Conservation (phyloP, 306 rosid species). For the Chamaecrista fasciculata region DNA sequence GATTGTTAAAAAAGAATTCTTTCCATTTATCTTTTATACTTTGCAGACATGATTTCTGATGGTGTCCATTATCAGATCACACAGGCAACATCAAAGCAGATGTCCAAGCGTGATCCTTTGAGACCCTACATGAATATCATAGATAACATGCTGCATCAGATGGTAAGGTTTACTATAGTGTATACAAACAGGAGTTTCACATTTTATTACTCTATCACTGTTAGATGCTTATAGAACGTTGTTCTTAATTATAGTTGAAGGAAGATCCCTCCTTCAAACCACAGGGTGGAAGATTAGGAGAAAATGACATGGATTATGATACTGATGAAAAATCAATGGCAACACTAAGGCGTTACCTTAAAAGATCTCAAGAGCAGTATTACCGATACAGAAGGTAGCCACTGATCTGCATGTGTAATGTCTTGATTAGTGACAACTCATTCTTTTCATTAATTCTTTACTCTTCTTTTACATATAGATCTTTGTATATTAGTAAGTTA, state of each 20-base stretch:
- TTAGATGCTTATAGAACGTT: constrained; percentile 19
- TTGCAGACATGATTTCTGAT: constrained; percentile 49
- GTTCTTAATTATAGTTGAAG: constrained; percentile 50
- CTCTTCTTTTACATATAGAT: constrained; percentile 2
- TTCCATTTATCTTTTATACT: constrained; percentile 35
- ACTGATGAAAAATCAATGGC: constrained; percentile 96
- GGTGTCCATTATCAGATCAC: constrained; percentile 72
- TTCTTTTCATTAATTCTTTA: background rate
- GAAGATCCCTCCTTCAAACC: constrained; percentile 97
- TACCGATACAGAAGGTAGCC: constrained; percentile 84
- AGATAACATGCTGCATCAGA: constrained; percentile 65
- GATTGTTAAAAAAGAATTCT: constrained; percentile 13
- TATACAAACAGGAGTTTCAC: constrained; percentile 7
- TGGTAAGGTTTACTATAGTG: constrained; percentile 52
- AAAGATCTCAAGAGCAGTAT: constrained; percentile 71
- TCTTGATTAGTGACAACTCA: background rate
- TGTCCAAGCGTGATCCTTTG: constrained; percentile 95
- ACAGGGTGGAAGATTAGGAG: constrained; percentile 91
- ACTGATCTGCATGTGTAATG: constrained; percentile 3
- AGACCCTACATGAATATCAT: constrained; percentile 89
- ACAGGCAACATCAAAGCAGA: constrained; percentile 97
- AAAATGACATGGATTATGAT: constrained; percentile 94
- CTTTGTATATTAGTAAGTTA: constrained; percentile 8
- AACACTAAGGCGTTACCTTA: constrained; percentile 82
- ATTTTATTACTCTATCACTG: constrained; percentile 12